phyloP scores from a whole-genome alignment of 2,329 filamentous ascomycete genomes.

The Trichophyton benhamiae region DNA sequence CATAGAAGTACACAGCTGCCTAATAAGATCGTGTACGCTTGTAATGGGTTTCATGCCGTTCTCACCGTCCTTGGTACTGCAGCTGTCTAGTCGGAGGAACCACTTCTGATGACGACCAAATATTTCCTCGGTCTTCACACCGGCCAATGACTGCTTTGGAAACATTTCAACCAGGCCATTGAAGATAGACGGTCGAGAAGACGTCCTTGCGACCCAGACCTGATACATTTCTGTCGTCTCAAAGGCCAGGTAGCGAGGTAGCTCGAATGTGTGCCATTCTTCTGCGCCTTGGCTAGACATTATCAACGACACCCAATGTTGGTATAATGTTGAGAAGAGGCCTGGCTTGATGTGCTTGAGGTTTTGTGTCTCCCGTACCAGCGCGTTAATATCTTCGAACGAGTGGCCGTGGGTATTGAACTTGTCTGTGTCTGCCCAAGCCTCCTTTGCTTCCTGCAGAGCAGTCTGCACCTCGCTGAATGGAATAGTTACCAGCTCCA shows the following conservation, averaged over 20 bases:
- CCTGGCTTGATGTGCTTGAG: conserved; percentile 16
- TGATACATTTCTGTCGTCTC: conserved; percentile 21
- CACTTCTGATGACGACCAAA: conserved; percentile 14
- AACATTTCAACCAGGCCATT: neutral
- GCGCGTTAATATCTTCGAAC: conserved; percentile 20
- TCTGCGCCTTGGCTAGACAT: conserved; percentile 23
- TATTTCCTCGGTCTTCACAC: conserved; percentile 20
- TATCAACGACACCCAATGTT: conserved; percentile 34
- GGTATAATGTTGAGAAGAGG: conserved; percentile 29
- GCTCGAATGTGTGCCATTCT: conserved; percentile 11
- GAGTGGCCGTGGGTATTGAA: conserved; percentile 31
- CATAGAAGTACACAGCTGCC: conserved; percentile 29
- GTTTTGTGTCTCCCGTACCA: conserved; percentile 12
- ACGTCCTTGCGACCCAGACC: conserved; percentile 11
- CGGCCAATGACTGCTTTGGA: neutral
- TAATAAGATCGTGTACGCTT: conserved; percentile 24
- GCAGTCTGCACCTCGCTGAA: conserved; percentile 9
- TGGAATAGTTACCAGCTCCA: conserved; percentile 9
- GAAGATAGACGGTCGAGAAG: neutral
- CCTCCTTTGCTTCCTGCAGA: conserved; percentile 6
- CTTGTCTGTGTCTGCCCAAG: conserved; percentile 9
- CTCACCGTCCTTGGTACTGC: conserved; percentile 25
- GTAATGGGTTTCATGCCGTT: conserved; percentile 19
- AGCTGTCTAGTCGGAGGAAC: neutral
- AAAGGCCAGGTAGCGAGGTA: conserved; percentile 14